phyloP scores from a whole-genome alignment of 176 grass and related monocot genomes.

The Avena atlantica region DNA sequence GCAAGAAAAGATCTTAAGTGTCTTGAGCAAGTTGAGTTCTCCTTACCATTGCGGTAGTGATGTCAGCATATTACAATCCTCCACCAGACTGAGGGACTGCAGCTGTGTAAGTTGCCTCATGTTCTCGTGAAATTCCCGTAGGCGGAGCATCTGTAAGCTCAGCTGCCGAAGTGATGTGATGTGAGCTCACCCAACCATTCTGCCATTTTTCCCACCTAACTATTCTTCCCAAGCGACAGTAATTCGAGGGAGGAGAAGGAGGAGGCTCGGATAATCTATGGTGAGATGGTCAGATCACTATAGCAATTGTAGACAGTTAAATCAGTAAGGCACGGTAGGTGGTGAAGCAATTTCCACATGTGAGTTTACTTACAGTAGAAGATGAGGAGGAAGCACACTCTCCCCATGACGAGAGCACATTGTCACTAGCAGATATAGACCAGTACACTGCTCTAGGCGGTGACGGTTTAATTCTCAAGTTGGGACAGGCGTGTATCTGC shows the following conservation, averaged over 20 bases:
- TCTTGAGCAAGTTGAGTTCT: slow-evolving; percentile 3
- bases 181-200: background rate
- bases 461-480: background rate
- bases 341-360: background rate
- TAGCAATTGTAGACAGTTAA: background rate
- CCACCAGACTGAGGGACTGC: background rate
- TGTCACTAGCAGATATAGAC: background rate
- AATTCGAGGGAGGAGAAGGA: background rate
- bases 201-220: background rate
- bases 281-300: background rate
- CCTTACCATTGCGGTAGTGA: slow-evolving; percentile 6
- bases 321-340: background rate
- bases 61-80: background rate
- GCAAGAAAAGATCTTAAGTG: background rate
- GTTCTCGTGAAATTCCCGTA: background rate
- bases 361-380: background rate
- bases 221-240: background rate
- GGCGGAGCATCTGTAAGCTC: background rate
- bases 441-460: background rate
- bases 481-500: background rate
- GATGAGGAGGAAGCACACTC: background rate
- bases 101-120: background rate
- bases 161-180: background rate
- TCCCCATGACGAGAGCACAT: background rate
- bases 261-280: background rate